These are phyloP conservation scores for Rubus idaeus DNA, from an alignment of 306 rosid species.

Conservation along the genomic window DNA sequence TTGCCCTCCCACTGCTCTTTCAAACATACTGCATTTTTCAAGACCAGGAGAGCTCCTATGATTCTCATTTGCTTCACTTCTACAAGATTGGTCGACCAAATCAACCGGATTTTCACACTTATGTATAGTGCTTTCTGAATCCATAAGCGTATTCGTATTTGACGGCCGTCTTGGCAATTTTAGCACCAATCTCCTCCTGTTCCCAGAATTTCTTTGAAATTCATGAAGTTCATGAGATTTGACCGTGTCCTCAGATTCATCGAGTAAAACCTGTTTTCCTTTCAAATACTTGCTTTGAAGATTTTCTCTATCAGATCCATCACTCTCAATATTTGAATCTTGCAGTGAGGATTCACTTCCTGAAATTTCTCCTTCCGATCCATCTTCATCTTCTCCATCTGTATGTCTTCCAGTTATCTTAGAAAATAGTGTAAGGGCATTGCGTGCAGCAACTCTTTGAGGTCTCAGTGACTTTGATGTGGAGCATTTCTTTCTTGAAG, in stretches of 20 bases:
- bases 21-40: constrained; percentile 32
- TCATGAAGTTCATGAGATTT: constrained; percentile 46
- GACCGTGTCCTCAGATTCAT: constrained; percentile 45
- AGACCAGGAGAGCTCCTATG: constrained; percentile 34
- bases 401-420: constrained; percentile 74
- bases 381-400: constrained; percentile 82
- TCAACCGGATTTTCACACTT: constrained; percentile 42
- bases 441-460: constrained; percentile 93
- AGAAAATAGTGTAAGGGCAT: constrained; percentile 80
- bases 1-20: constrained; percentile 40
- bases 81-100: constrained; percentile 65
- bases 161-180: constrained; percentile 65
- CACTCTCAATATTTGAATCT: constrained; percentile 74
- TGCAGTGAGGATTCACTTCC: constrained; percentile 74
- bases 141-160: constrained; percentile 47
- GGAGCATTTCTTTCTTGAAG: constrained; percentile 59
- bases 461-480: constrained; percentile 84
- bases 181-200: constrained; percentile 65
- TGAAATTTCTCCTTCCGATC: constrained; percentile 58
- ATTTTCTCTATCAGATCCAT: constrained; percentile 62
- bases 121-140: constrained; percentile 20
- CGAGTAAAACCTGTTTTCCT: constrained; percentile 65
- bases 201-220: constrained; percentile 41
- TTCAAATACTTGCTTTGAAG: constrained; percentile 51
- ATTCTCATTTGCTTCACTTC: constrained; percentile 35